Evolutionary conservation across 2,329 filamentous ascomycete genomes (phyloP), one percentile per base, ranked within the genome.

Genomic region (Thermothelomyces thermophilus): DNA sequence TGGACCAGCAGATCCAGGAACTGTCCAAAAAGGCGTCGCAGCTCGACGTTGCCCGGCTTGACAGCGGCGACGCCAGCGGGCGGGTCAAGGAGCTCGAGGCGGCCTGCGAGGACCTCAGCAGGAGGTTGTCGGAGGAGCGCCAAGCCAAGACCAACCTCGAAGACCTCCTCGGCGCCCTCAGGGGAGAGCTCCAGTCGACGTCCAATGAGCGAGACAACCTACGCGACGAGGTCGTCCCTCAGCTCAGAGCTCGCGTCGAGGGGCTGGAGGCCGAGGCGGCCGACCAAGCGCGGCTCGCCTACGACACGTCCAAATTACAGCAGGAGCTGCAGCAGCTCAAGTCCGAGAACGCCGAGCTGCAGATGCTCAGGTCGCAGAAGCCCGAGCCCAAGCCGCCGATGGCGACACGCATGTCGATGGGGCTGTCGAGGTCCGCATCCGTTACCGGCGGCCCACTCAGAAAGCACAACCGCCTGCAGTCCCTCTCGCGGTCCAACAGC

Each of bases 71-170:
- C 64, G 76, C 75, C 20, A 76, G 69, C 52, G 76, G 73, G 22
- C 80, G 85, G 48, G 73, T 93, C 33, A 84, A 80, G 63, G 87
- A 95, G 58, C 75, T 97, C 22, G 90, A 96, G 66, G 74, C 70
- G 46, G 82, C 82, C 0, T 82, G 95, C 56, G 90, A 95, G 58
- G 89, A 94, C 62, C 78, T 91, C 41, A 83, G 86, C 56, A 82
- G 90, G 59, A 85, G 87, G 58, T 74, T 98, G 39, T 75, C 80
- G 1, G 90, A 97, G 63, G 93, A 98, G 69, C 80, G 87, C 49
- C 80, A 87, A 65, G 82, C 87, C 60, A 96, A 95, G 66, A 84
- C 88, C 63, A 96, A 94, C 65, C 94, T 97, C 60, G 90, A 97
- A 68, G 90, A 96, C 65, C 76, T 98, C 37, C 75, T 97, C 39